These are phyloP conservation scores for Agaricus sinodeliciosus DNA, from an alignment of 768 basidiomycete species.

Conservation along the genomic window DNA sequence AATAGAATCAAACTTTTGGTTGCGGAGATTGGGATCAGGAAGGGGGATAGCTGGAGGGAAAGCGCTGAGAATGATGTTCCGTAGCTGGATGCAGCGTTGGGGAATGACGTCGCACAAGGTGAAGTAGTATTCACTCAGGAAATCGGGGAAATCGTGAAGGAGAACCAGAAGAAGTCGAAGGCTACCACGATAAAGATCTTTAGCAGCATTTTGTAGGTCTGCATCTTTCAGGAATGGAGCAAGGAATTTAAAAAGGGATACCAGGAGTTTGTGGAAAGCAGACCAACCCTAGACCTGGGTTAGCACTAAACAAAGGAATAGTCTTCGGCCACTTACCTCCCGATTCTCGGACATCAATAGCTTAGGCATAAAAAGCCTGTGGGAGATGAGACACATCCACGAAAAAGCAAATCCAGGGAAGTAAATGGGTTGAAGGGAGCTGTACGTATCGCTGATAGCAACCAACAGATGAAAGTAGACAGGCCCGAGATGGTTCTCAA, in stretches of 20 bases:
- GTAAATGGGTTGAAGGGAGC: slow-evolving; percentile 91
- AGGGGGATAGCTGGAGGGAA: slow-evolving; percentile 79
- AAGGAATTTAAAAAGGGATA: slow-evolving; percentile 94
- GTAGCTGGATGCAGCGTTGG: slow-evolving; percentile 86
- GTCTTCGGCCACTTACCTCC: slow-evolving; percentile 46
- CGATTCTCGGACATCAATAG: slow-evolving; percentile 81
- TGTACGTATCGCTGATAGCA: slow-evolving; percentile 90
- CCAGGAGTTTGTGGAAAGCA: slow-evolving; percentile 89
- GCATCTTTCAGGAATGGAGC: slow-evolving; percentile 83
- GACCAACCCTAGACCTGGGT: slow-evolving; percentile 68
- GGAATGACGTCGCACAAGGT: slow-evolving; percentile 93
- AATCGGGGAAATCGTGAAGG: slow-evolving; percentile 98
- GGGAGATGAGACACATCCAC: slow-evolving; percentile 95
- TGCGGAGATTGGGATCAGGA: slow-evolving; percentile 82
- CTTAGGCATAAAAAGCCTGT: slow-evolving; percentile 96
- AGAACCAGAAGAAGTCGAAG: slow-evolving; percentile 89
- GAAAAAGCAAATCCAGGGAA: slow-evolving; percentile 99
- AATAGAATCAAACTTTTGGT: slow-evolving; percentile 64
- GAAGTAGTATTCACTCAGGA: slow-evolving; percentile 95
- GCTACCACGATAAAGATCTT: slow-evolving; percentile 86
- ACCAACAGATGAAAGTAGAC: slow-evolving; percentile 88
- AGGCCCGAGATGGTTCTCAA: slow-evolving; percentile 79
- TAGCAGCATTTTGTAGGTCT: slow-evolving; percentile 71
- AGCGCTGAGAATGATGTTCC: slow-evolving; percentile 94
- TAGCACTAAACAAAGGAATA: not conserved